Evolutionary conservation across 2,329 filamentous ascomycete genomes (phyloP).

Genomic region (Alternaria triticina): DNA sequence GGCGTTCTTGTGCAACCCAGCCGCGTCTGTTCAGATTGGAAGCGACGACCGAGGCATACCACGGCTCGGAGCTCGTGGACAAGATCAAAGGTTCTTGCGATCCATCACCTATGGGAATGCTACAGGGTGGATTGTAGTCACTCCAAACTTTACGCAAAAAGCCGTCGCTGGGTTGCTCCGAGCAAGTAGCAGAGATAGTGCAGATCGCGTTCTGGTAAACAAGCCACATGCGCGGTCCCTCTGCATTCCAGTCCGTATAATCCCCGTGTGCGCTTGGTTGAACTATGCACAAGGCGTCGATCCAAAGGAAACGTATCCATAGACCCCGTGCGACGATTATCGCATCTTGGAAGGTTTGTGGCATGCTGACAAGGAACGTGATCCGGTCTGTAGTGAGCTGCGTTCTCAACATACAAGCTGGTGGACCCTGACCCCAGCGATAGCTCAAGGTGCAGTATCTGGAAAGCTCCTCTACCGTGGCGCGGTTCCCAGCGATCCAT

Average conservation of each 20-base stretch:
- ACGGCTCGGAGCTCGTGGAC: too few species aligned
- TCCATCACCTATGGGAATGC: too few species aligned
- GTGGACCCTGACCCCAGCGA: not conserved
- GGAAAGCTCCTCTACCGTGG: not conserved
- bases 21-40: not conserved
- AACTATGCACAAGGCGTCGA: not conserved
- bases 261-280: not conserved
- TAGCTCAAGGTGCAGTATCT: not conserved
- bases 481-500: not conserved
- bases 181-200: not conserved
- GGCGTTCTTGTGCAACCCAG: not conserved
- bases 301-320: not conserved
- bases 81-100: too few species aligned
- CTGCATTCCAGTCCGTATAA: not conserved
- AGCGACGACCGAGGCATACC: too few species aligned
- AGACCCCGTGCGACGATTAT: not conserved
- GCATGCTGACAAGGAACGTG: not conserved
- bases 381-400: not conserved
- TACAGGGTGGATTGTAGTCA: not conserved
- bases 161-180: not conserved
- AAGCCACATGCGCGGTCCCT: not conserved
- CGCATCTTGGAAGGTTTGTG: not conserved
- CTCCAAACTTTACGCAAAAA: not conserved
- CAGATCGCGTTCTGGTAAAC: not conserved
- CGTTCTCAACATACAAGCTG: not conserved